phyloP scores from a whole-genome alignment of 805 yeast genomes.

The Yamadazyma laniorum region DNA sequence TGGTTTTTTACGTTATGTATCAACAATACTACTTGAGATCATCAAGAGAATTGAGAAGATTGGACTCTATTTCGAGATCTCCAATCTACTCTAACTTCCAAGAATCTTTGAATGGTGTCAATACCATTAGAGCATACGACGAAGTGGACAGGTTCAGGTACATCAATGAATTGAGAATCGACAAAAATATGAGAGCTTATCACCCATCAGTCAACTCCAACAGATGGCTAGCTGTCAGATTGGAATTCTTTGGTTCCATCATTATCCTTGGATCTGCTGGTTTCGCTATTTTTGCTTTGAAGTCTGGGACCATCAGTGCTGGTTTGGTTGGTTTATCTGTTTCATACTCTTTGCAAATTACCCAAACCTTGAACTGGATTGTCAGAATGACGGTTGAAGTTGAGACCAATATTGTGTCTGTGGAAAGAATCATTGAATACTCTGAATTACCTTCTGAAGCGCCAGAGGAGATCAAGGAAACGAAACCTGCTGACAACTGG shows the following conservation, averaged over 20 bases:
- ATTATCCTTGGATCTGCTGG: slow-evolving; percentile 87
- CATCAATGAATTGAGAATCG: slow-evolving; percentile 69
- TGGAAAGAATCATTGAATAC: slow-evolving; percentile 91
- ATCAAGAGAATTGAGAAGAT: slow-evolving; percentile 78
- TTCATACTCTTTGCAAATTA: slow-evolving; percentile 88
- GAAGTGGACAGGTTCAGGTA: slow-evolving; percentile 62
- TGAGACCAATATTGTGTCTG: slow-evolving; percentile 95
- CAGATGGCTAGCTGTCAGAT: slow-evolving; percentile 95
- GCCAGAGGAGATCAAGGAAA: slow-evolving; percentile 58
- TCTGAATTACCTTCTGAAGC: slow-evolving; percentile 83
- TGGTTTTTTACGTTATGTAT: slow-evolving; percentile 62
- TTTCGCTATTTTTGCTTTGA: slow-evolving; percentile 68
- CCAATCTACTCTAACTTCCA: slow-evolving; percentile 85
- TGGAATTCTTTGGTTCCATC: slow-evolving; percentile 86
- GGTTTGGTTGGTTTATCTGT: slow-evolving; percentile 94
- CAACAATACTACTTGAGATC: slow-evolving; percentile 76
- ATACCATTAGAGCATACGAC: slow-evolving; percentile 71
- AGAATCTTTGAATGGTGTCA: slow-evolving; percentile 73
- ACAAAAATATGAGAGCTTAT: slow-evolving; percentile 84
- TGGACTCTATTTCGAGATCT: slow-evolving; percentile 75
- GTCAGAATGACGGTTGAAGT: slow-evolving; percentile 99
- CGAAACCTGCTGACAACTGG: slow-evolving; percentile 55
- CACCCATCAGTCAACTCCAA: slow-evolving; percentile 92
- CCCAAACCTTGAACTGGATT: slow-evolving; percentile 94
- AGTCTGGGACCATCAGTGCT: slow-evolving; percentile 69